Conservation (phyloP, 441 rosid species). For the Populus hybrid region DNA sequence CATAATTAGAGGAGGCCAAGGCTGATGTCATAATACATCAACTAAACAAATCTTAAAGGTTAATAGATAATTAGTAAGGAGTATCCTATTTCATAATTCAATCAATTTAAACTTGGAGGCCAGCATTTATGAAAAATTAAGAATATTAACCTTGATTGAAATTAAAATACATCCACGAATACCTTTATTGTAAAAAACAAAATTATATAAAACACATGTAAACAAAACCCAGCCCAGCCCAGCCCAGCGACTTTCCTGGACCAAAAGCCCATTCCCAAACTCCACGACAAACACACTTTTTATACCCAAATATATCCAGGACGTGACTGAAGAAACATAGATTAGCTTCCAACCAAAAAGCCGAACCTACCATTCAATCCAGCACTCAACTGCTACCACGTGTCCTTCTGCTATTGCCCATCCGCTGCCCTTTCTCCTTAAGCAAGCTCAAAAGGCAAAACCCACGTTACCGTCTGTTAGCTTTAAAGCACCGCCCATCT, state of each 20-base stretch:
- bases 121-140: not conserved
- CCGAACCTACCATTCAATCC: constrained; percentile 19
- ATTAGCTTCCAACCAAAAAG: not conserved
- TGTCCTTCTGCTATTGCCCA: constrained; percentile 14
- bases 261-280: not conserved
- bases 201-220: not conserved
- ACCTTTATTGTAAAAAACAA: no score
- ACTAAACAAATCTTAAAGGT: no score
- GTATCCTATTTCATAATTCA: no score
- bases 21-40: no score
- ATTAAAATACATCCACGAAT: no score
- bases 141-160: not conserved
- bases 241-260: not conserved
- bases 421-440: not conserved
- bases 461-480: constrained; percentile 17
- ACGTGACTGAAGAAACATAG: not conserved
- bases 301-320: not conserved
- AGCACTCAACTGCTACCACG: constrained; percentile 27
- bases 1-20: no score
- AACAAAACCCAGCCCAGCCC: not conserved
- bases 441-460: constrained; percentile 12
- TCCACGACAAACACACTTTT: not conserved
- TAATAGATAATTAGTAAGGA: no score
- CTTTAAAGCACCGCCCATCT: not conserved
- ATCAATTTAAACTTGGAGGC: no score